Evolutionary conservation across 495 filamentous ascomycete species (phyloP).

Genomic region (Tuber magnatum): DNA sequence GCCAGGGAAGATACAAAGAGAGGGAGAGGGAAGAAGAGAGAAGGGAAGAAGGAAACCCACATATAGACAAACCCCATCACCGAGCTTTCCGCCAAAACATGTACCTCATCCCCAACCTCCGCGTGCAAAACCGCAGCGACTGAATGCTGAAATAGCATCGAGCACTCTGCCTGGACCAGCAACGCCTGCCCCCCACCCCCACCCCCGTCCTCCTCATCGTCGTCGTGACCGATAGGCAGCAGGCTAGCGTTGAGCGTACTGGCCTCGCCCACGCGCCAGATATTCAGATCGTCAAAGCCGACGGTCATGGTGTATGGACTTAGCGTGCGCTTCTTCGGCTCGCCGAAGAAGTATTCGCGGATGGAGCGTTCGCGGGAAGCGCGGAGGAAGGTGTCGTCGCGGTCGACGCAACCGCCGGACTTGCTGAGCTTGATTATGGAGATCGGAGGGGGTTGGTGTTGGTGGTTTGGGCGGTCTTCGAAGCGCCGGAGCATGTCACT

Average conservation of each 20-base stretch:
- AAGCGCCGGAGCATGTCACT: constrained; percentile 71
- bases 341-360: constrained; percentile 90
- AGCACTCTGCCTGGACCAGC: constrained; percentile 56
- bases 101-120: constrained; percentile 55
- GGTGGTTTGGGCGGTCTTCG: constrained; percentile 47
- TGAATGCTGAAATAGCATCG: constrained; percentile 55
- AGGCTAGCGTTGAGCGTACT: constrained; percentile 36
- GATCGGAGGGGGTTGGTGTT: constrained; percentile 49
- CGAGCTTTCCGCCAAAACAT: constrained; percentile 71
- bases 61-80: constrained; percentile 92
- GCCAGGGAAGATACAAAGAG: background rate
- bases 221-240: constrained; percentile 41
- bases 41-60: constrained; percentile 13
- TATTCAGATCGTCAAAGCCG: constrained; percentile 60
- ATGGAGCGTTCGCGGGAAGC: constrained; percentile 64
- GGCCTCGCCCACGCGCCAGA: constrained; percentile 57
- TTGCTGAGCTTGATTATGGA: constrained; percentile 72
- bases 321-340: constrained; percentile 59
- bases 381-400: constrained; percentile 68
- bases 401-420: constrained; percentile 78
- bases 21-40: too few species aligned
- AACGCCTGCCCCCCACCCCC: constrained; percentile 37
- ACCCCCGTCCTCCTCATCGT: constrained; percentile 21
- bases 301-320: constrained; percentile 77
- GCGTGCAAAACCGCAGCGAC: constrained; percentile 76